Evolutionary conservation across 75 land plant genomes (phyloP), one percentile per base, ranked within the genome.

Genomic region (Isoetes taiwanensis): DNA sequence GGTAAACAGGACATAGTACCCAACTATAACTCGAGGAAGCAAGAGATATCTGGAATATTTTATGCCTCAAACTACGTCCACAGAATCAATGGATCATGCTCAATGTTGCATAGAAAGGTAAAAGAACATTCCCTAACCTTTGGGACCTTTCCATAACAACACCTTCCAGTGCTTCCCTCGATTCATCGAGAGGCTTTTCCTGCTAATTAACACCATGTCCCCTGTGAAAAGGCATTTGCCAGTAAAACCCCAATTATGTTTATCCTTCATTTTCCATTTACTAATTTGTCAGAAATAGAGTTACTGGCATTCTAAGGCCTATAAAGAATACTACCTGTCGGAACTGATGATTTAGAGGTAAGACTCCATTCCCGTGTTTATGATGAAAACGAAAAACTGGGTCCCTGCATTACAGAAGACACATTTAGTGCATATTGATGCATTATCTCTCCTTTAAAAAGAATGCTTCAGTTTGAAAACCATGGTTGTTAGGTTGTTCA

Each of bases 131-230:
- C n/a, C n/a, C n/a, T n/a, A 30, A 71, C 74, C 74, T 71, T 68
- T 58, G 61, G 27, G 74, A 62, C 42, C 74, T 59, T 30, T 71
- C 74, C 63, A 71, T 50, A 35, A 71, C 74, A 10, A 71, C 63
- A 41, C 69, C 74, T 50, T 71, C 74, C 27, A 71, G 52, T 34
- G 54, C 63, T 28, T 37, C 34, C n/a, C 60, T 68, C 14, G 64
- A 67, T 20, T 59, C 74, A 35, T 55, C 68, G 28, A 71, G 54
- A n/a, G 74, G 74, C 39, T 65, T 54, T 41, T 65, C 32, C 48
- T 31, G 28, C 74, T 71, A 12, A 71, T 71, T 14, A 48, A 55
- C 21, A 71, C 68, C 37, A 71, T 59, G 24, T 71, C 68, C 25
- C 74, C 74, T 68, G 64, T 41, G 34, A 58, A 25, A 60, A 35